phyloP scores from a whole-genome alignment of 306 rosid species.

The Echinosophora koreensis region DNA sequence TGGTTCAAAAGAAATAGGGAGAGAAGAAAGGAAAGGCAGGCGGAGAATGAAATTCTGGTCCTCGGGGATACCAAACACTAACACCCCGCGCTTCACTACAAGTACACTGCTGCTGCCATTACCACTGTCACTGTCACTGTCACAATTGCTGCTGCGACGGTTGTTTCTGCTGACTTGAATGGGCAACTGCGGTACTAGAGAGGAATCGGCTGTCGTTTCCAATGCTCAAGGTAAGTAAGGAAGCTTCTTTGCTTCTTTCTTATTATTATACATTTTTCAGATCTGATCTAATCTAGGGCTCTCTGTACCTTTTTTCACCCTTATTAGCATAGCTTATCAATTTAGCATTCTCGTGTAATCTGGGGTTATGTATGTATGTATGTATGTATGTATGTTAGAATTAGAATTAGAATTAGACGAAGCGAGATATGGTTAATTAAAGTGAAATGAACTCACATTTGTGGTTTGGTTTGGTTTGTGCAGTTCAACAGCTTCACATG shows the following conservation, averaged over 20 bases:
- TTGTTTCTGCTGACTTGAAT: conserved; percentile 53
- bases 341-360: no score
- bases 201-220: conserved; percentile 94
- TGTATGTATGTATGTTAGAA: no score
- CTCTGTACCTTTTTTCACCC: neutral
- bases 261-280: no score
- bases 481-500: conserved; percentile 86
- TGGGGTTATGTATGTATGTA: no score
- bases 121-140: no score
- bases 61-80: conserved; percentile 31
- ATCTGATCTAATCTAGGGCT: neutral
- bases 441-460: neutral
- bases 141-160: conserved; percentile 3
- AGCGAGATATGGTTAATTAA: no score
- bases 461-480: neutral
- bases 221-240: conserved; percentile 76
- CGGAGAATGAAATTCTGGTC: conserved; percentile 60
- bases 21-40: conserved; percentile 9
- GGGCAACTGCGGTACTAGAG: conserved; percentile 99
- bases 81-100: conserved; percentile 12
- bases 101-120: no score
- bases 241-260: no score
- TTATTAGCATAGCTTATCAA: no score
- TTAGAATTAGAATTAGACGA: no score
- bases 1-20: conserved; percentile 22